Percentiles rank a stretch among this genome's conserved stretches.
Conservation (phyloP, 148 eudicot genomes). For the Vaccinium myrtillus region DNA sequence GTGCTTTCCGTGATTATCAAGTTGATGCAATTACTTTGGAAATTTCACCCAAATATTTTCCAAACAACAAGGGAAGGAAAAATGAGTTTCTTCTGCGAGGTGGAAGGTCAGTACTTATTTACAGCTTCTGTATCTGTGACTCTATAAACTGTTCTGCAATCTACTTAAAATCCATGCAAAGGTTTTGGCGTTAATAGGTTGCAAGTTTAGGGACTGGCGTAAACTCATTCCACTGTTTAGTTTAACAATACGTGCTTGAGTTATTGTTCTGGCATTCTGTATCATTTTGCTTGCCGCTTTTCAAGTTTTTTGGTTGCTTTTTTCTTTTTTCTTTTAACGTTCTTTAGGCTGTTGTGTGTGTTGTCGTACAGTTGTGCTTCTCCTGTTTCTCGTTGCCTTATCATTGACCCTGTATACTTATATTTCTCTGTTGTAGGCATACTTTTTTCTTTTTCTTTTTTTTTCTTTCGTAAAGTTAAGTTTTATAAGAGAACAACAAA, state of each 20-base stretch:
- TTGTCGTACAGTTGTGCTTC: neutral
- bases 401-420: too few species aligned
- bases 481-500: too few species aligned
- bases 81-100: slow-evolving; percentile 64
- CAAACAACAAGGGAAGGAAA: slow-evolving; percentile 39
- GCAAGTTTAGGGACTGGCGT: neutral
- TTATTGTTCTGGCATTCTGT: neutral
- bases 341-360: neutral
- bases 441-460: too few species aligned
- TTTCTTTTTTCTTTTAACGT: neutral
- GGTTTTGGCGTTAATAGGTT: neutral
- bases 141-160: neutral
- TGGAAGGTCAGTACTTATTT: slow-evolving; percentile 60
- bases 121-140: neutral
- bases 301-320: neutral
- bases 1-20: slow-evolving; percentile 97
- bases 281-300: neutral
- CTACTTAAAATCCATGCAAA: slow-evolving; percentile 5
- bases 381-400: neutral
- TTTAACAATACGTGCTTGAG: neutral
- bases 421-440: too few species aligned
- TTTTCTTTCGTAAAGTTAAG: too few species aligned
- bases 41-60: slow-evolving; percentile 54
- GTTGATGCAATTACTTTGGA: slow-evolving; percentile 90
- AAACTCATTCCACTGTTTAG: neutral